These are phyloP conservation scores for Fusarium siculi DNA, from an alignment of 2,329 filamentous ascomycete genomes.

Conservation along the genomic window DNA sequence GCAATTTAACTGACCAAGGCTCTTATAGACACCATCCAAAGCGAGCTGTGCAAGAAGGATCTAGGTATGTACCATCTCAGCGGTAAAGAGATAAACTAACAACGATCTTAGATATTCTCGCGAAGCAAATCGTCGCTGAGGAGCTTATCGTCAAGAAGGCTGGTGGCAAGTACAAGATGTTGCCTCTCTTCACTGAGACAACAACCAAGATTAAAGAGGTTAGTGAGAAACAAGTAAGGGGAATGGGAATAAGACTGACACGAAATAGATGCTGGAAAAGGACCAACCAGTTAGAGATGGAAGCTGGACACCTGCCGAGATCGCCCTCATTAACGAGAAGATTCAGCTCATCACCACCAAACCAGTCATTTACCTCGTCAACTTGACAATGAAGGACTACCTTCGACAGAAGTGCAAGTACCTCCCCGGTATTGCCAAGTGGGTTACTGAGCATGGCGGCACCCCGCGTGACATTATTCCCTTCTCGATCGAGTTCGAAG, in stretches of 20 bases:
- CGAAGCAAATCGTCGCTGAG: conserved; percentile 53
- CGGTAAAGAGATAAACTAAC: not conserved
- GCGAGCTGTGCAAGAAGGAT: conserved; percentile 52
- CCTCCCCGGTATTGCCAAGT: conserved; percentile 56
- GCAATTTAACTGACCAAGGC: not conserved
- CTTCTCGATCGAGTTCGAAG: conserved; percentile 58
- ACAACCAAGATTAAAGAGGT: conserved; percentile 53
- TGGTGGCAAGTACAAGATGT: conserved; percentile 58
- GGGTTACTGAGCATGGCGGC: conserved; percentile 57
- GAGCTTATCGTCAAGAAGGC: conserved; percentile 55
- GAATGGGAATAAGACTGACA: not conserved
- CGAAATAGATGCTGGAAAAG: conserved; percentile 50
- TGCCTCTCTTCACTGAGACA: conserved; percentile 56
- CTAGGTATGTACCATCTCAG: conserved; percentile 26
- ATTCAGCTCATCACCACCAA: conserved; percentile 59
- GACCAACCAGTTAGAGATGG: conserved; percentile 56
- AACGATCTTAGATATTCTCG: conserved; percentile 48
- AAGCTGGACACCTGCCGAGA: conserved; percentile 55
- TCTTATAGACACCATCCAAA: conserved; percentile 40
- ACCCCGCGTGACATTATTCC: conserved; percentile 54
- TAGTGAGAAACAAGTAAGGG: not conserved
- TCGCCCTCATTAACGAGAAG: conserved; percentile 58
- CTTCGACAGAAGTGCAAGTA: conserved; percentile 59
- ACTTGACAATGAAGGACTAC: conserved; percentile 60
- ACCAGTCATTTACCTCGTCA: conserved; percentile 58